These are phyloP conservation scores for Jamesozyma piceae DNA, from an alignment of 805 yeast species.

Conservation along the genomic window DNA sequence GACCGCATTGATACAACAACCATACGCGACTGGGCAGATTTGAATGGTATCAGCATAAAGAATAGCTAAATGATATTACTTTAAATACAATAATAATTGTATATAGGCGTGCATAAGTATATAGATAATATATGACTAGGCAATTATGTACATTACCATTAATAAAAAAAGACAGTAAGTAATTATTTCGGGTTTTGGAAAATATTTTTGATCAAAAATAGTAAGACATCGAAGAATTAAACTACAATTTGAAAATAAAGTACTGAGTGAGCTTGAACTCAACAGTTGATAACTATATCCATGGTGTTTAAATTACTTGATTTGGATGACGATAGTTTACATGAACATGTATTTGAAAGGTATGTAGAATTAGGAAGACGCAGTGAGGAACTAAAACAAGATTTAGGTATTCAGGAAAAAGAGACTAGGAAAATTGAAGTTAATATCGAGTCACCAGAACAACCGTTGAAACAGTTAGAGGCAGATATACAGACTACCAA, in stretches of 20 bases:
- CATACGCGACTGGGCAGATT: slow-evolving; percentile 28
- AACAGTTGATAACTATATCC: too few species aligned
- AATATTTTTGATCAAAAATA: background rate
- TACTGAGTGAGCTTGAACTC: background rate
- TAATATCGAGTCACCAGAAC: slow-evolving; percentile 19
- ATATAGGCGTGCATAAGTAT: too few species aligned
- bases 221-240: background rate
- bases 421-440: slow-evolving; percentile 8
- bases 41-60: slow-evolving; percentile 22
- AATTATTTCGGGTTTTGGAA: too few species aligned
- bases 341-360: slow-evolving; percentile 28
- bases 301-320: slow-evolving; percentile 10
- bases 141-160: too few species aligned
- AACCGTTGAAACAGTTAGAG: too few species aligned
- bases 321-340: slow-evolving; percentile 16
- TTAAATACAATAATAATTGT: too few species aligned
- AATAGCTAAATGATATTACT: background rate
- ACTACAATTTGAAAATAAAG: background rate
- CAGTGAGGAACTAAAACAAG: slow-evolving; percentile 20
- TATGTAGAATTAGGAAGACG: slow-evolving; percentile 20
- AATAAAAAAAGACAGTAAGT: too few species aligned
- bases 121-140: too few species aligned
- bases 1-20: slow-evolving; percentile 22
- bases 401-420: slow-evolving; percentile 25
- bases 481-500: background rate